Evolutionary conservation across 495 filamentous ascomycete species (phyloP), one percentile per base, ranked within the genome.

Genomic region (Diplogelasinospora grovesii): DNA sequence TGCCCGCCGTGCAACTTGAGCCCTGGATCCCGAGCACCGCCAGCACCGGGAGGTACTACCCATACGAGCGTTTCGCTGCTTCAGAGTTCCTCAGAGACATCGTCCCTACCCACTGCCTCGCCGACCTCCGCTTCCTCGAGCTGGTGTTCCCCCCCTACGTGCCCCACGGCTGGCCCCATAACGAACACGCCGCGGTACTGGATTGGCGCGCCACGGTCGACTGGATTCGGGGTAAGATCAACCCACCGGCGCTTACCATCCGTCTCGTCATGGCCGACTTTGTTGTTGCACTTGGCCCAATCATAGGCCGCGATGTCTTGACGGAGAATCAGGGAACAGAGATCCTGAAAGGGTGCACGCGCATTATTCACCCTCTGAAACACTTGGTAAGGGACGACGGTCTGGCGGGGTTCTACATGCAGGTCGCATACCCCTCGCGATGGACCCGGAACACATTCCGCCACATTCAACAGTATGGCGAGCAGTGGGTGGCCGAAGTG

Each of bases 121-220:
- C 14, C 23, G 14, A 42, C 27, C 21, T 48, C 35, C 32, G 45
- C 26, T 48, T 43, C 14, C 34, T 43, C 14, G 36, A 39, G 21
- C n/a, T 46, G 10, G 36, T 46, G n/a, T 46, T 46, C 29, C 36
- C 36, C 4, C 36, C 36, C n/a, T 46, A 34, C 23, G 16, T 9
- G 1, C n/a, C 13, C 19, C 1, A 24, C 11, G 23, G 4, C 36
- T 40, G 43, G 43, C 43, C 36, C 5, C 20, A 32, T 13, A n/a
- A 15, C 16, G 29, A 31, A 35, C 27, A 40, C 28, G 13, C 35
- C 18, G 21, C 43, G 16, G 14, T 19, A n/a, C 36, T 18, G 23
- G 43, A 46, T 22, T 46, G 43, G 43, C n/a, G 10, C 21, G 43
- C 21, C 9, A 28, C 23, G 9, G 15, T 36, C 8, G 22, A n/a